Base-by-base conservation (phyloP, 129 eudicot species). In the Arctium lappa region DNA sequence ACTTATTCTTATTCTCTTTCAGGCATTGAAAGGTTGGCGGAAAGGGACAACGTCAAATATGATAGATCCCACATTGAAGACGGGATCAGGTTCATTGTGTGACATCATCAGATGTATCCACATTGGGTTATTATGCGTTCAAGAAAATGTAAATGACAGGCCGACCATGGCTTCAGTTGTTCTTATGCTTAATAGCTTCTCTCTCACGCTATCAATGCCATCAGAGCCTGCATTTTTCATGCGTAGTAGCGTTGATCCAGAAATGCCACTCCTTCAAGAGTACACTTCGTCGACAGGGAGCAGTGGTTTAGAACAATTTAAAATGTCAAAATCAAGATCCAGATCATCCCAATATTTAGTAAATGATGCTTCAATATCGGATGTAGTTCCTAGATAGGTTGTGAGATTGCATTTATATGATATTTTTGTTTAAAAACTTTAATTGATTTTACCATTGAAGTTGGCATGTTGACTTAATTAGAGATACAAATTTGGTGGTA, bases 141-240 rank as follows among this genome's bases (percentile, higher is more conserved):
- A 84, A 80, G 88, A 89, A 74, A 84, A 74, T 44, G 78, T 33
- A 18, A 44, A 6, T 10, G 73, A 71, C 13, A 81, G 88, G 42
- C 89, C 88, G 31, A 78, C 90, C n/a, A 89, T 89, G 87, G 82
- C 73, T 36, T 38, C 81, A 0, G 80, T 89, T 22, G 77, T 85
- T 73, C 69, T 80, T 15, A 82, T 84, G 88, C 89, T 87, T 22
- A 77, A 42, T 73, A 86, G 84, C 77, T 38, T 29, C 65, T 79
- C 91, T 62, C 38, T 82, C 30, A 75, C 84, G 15, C 86, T 85
- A 2, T 72, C 76, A 6, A 2, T 46, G 15, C 91, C 91, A 37
- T 65, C 75, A 10, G 50, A 73, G 44, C 87, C 87, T 56, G 75
- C 83, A 31, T 84, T 79, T 73, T 77, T 68, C 75, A 78, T 78